Base-by-base conservation (phyloP, 495 filamentous ascomycete species). In the Cercophora scortea region DNA sequence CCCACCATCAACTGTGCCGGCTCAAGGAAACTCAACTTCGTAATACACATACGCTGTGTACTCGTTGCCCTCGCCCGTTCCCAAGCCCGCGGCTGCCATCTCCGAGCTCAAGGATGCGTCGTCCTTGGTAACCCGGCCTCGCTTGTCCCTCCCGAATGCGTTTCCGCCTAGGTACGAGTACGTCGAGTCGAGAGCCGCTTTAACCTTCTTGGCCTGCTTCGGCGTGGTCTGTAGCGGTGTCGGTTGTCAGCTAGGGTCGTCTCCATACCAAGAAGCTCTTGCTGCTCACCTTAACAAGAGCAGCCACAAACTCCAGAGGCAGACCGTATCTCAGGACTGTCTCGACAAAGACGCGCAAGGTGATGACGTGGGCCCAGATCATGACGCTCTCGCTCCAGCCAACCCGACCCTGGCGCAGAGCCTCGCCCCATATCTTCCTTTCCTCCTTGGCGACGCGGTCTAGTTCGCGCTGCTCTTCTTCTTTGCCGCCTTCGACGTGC, bases 1-100 rank as follows among this genome's bases (percentile, higher is more conserved):
- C 25, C 25, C 25, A 5, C 25, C 25, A 25, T 2, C 25, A 5
- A 38, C 36, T 15, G n/a, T n/a, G 32, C 8, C 16, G 7, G 33
- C 11, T 42, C 47, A 61, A 43, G 78, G 75, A 64, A 94, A 85
- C 64, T 90, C 86, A 66, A 96, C 90, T 60, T 96, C 89, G 71
- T 96, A 98, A 72, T 89, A 96, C 65, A 96, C 94, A 72, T 94
- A 98, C 32, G 93, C 83, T 51, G 89, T 89, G 72, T 96, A 98
- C 62, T 96, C 93, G 54, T 81, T 80, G 43, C 81, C 83, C 54
- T 88, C 84, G 35, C 82, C 86, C 3, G 69, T 61, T 10, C 72
- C 77, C 35, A 81, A 59, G 16, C 79, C 83, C 1, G 77, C 80
- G 2, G 79, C 81, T 38, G 88, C 87, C 79, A 94, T 89, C 52